A percentile compares a stretch with the other conserved stretches of the same genome.
These are phyloP conservation scores for Taphrina betulina DNA, from an alignment of 1,139 yeast species.

Conservation along the genomic window DNA sequence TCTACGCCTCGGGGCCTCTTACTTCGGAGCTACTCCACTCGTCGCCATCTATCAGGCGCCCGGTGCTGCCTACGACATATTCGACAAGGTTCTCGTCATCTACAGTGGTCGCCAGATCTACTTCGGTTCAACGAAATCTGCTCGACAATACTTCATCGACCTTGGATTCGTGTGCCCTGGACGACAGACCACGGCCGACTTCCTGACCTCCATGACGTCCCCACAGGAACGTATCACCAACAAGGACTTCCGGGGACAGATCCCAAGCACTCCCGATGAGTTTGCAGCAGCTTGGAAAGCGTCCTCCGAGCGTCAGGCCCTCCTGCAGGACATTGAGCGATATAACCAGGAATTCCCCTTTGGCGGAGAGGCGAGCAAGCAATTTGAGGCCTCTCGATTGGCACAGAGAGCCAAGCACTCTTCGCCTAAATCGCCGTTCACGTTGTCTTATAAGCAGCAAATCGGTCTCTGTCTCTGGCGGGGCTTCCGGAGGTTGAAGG, in stretches of 20 bases:
- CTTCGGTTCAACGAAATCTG: constrained; percentile 62
- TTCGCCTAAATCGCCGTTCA: constrained; percentile 45
- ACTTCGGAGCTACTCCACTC: constrained; percentile 60
- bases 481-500: constrained; percentile 61
- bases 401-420: constrained; percentile 44
- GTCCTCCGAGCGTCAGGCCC: constrained; percentile 54
- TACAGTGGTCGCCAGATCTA: constrained; percentile 77
- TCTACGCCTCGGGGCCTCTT: constrained; percentile 60
- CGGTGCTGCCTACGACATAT: constrained; percentile 70
- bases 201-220: constrained; percentile 71
- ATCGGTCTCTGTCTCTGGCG: constrained; percentile 58
- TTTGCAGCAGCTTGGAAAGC: constrained; percentile 64
- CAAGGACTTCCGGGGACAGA: constrained; percentile 59
- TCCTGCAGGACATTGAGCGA: constrained; percentile 49
- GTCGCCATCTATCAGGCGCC: constrained; percentile 84
- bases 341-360: constrained; percentile 39
- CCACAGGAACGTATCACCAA: constrained; percentile 63
- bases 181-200: constrained; percentile 83
- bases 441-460: constrained; percentile 43
- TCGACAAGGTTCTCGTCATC: constrained; percentile 70
- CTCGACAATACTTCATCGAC: constrained; percentile 58
- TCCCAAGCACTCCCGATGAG: constrained; percentile 68
- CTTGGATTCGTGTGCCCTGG: constrained; percentile 74
- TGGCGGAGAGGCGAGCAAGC: not conserved
- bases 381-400: constrained; percentile 34